Evolutionary conservation across 306 rosid genomes (phyloP).

Genomic region (Medicago ruthenica): DNA sequence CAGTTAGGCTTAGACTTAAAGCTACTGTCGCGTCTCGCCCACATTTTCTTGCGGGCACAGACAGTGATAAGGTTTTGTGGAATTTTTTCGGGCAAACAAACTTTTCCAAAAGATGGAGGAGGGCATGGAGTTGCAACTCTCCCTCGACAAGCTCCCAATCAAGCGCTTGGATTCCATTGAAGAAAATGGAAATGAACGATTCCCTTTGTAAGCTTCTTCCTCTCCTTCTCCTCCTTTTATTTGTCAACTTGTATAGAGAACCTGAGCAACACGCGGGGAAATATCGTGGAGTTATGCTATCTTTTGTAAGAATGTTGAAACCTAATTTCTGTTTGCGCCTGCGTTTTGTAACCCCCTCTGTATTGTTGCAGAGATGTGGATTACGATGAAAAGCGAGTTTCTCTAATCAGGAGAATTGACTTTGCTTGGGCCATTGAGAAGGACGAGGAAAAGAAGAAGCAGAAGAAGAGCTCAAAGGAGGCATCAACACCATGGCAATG

Average conservation of each 20-base stretch:
- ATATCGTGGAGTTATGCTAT: not conserved
- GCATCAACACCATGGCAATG: constrained; percentile 80
- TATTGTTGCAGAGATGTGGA: constrained; percentile 67
- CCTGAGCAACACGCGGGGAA: not conserved
- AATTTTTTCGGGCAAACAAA: constrained; percentile 41
- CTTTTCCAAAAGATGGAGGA: constrained; percentile 56
- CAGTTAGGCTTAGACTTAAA: not conserved
- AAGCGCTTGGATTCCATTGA: constrained; percentile 87
- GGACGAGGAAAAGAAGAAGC: constrained; percentile 71
- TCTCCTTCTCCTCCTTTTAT: not conserved
- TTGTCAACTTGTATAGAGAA: not conserved
- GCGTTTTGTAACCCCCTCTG: not conserved
- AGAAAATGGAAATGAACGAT: constrained; percentile 82
- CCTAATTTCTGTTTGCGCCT: not conserved
- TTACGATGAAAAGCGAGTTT: constrained; percentile 79
- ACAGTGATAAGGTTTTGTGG: constrained; percentile 12
- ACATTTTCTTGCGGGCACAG: not conserved
- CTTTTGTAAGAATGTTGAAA: not conserved
- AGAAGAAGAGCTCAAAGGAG: constrained; percentile 83
- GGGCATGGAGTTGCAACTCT: constrained; percentile 57
- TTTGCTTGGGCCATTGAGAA: constrained; percentile 94
- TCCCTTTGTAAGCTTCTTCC: constrained; percentile 67
- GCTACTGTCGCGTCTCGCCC: not conserved
- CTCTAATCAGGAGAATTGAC: constrained; percentile 77
- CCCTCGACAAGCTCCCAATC: constrained; percentile 88